These are phyloP conservation scores for Pulveroboletus ravenelii DNA, from an alignment of 768 basidiomycete species.

Conservation along the genomic window DNA sequence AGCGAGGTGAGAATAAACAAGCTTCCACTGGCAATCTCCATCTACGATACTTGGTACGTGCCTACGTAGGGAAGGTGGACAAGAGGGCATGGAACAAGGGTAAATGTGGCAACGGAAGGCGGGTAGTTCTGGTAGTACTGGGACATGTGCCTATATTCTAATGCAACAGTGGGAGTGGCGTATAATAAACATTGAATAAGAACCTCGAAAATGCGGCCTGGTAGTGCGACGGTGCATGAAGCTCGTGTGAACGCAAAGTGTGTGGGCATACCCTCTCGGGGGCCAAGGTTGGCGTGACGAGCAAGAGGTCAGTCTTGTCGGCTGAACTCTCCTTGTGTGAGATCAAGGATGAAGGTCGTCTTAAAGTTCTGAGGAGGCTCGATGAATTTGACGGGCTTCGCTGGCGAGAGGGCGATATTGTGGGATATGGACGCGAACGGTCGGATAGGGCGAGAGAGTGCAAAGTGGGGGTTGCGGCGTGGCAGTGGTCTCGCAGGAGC, in stretches of 20 bases:
- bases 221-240: neutral
- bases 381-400: slow-evolving; percentile 67
- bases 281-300: neutral
- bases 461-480: slow-evolving; percentile 52
- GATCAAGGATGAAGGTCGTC: slow-evolving; percentile 67
- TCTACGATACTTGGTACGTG: neutral
- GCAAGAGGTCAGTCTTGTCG: slow-evolving; percentile 46
- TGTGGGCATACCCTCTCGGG: neutral
- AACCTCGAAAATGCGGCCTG: slow-evolving; percentile 7
- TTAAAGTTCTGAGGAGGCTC: slow-evolving; percentile 71
- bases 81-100: neutral
- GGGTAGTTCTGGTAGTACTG: slow-evolving; percentile 9
- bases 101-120: neutral
- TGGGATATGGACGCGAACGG: slow-evolving; percentile 65
- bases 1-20: too few relatives aligned
- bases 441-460: slow-evolving; percentile 68
- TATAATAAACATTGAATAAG: slow-evolving; percentile 23
- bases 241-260: neutral
- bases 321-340: slow-evolving; percentile 81
- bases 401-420: slow-evolving; percentile 19
- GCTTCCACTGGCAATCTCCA: too few relatives aligned
- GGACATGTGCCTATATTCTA: slow-evolving; percentile 14
- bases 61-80: neutral
- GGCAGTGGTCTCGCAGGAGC: slow-evolving; percentile 33
- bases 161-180: slow-evolving; percentile 13